Evolutionary conservation across 352 stramenopile genomes (phyloP).

Genomic region (Globisporangium irregulare): DNA sequence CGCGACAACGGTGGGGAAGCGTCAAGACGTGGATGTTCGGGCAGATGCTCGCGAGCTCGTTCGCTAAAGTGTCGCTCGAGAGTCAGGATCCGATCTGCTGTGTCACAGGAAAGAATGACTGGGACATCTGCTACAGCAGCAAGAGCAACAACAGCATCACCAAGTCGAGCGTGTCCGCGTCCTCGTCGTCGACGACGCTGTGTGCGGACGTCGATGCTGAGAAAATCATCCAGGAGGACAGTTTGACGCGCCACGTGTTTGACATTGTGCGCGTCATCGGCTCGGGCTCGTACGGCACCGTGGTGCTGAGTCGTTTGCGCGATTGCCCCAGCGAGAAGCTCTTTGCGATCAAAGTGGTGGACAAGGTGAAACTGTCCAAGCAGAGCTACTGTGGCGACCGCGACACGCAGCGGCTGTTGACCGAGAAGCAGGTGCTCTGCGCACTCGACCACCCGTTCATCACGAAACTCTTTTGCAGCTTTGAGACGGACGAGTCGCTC

Average conservation of each 20-base stretch:
- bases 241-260: constrained; percentile 42
- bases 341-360: constrained; percentile 74
- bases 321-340: constrained; percentile 32
- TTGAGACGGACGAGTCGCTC: constrained; percentile 88
- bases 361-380: constrained; percentile 60
- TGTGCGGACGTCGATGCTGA: constrained; percentile 35
- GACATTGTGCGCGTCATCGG: constrained; percentile 75
- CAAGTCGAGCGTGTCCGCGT: constrained; percentile 36
- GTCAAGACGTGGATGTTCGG: constrained; percentile 80
- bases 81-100: constrained; percentile 12
- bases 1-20: constrained; percentile 44
- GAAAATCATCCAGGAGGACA: constrained; percentile 12
- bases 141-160: constrained; percentile 3
- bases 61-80: constrained; percentile 50
- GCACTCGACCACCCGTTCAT: constrained; percentile 97
- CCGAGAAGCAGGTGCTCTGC: constrained; percentile 97
- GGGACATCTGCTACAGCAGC: constrained; percentile 37
- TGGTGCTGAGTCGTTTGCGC: constrained; percentile 57
- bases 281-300: constrained; percentile 73
- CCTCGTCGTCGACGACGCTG: constrained; percentile 48
- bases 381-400: constrained; percentile 24
- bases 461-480: constrained; percentile 94
- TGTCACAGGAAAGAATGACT: constrained; percentile 28
- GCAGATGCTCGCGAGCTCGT: constrained; percentile 60
- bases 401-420: constrained; percentile 83